Evolutionary conservation across 2,329 filamentous ascomycete species (phyloP).

Genomic region (Microascus cirrosus): DNA sequence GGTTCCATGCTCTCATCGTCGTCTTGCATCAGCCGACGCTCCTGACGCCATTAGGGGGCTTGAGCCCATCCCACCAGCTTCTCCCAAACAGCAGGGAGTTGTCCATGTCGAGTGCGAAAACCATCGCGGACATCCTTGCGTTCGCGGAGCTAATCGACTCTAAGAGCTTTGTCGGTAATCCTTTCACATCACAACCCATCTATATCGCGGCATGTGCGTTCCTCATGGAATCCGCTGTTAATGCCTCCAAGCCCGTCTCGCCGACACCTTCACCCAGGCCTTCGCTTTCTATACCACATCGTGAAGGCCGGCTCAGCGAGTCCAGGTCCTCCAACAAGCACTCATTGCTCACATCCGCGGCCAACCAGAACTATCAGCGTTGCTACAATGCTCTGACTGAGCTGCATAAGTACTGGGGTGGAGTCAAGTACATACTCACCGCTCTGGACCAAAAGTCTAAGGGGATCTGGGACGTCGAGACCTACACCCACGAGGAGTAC

Average conservation of each 20-base stretch:
- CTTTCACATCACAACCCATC: constrained; percentile 82
- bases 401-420: constrained; percentile 77
- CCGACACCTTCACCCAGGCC: constrained; percentile 28
- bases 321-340: constrained; percentile 49
- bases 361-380: constrained; percentile 76
- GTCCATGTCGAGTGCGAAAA: constrained; percentile 84
- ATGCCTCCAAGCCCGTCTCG: constrained; percentile 55
- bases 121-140: constrained; percentile 77
- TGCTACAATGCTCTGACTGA: constrained; percentile 78
- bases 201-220: constrained; percentile 88
- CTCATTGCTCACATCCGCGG: constrained; percentile 65
- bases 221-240: constrained; percentile 67
- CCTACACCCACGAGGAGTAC: constrained; percentile 61
- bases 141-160: constrained; percentile 80
- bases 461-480: constrained; percentile 69
- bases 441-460: constrained; percentile 81
- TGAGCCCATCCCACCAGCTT: constrained; percentile 53
- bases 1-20: constrained; percentile 82
- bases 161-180: constrained; percentile 77
- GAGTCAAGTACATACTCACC: constrained; percentile 76
- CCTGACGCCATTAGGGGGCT: constrained; percentile 59
- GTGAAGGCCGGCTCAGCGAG: constrained; percentile 9
- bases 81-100: constrained; percentile 70
- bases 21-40: constrained; percentile 76
- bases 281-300: constrained; percentile 5